phyloP scores from a whole-genome alignment of 306 rosid genomes.

The Lathyrus sativus region DNA sequence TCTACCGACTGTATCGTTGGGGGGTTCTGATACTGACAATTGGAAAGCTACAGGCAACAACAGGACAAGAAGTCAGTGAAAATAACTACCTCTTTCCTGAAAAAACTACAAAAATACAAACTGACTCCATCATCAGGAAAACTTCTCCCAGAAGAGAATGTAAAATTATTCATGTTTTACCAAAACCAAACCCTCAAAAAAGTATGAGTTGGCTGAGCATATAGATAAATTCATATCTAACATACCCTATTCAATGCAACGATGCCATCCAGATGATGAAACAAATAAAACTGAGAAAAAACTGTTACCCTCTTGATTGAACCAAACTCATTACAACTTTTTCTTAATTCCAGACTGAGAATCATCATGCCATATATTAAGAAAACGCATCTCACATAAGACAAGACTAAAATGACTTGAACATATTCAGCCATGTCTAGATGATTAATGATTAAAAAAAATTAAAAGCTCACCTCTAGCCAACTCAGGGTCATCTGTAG shows the following conservation, averaged over 20 bases:
- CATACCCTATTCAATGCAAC: background rate
- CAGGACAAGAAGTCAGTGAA: conserved; percentile 25
- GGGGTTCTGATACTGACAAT: conserved; percentile 72
- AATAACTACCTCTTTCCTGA: background rate
- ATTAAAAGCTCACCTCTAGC: conserved; percentile 73
- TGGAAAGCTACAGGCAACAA: conserved; percentile 73
- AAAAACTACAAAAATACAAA: conserved; percentile 18
- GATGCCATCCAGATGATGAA: conserved; percentile 6
- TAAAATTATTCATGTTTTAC: conserved; percentile 11
- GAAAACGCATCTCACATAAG: conserved; percentile 5
- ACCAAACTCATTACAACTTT: conserved; percentile 11
- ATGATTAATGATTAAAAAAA: conserved; percentile 14
- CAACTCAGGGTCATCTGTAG: conserved; percentile 81
- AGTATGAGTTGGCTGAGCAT: conserved; percentile 3
- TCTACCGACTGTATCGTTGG: conserved; percentile 75
- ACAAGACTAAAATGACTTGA: conserved; percentile 19
- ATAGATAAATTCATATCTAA: background rate
- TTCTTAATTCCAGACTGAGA: conserved; percentile 18
- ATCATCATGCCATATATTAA: conserved; percentile 8
- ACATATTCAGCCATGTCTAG: conserved; percentile 10
- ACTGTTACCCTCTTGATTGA: conserved; percentile 12
- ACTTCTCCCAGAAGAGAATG: conserved; percentile 4
- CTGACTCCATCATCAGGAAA: conserved; percentile 11
- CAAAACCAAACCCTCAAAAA: conserved; percentile 3
- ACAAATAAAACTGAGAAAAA: conserved; percentile 18